phyloP scores from a whole-genome alignment of 176 grass and related monocot species.

The Hordeum vulgare region DNA sequence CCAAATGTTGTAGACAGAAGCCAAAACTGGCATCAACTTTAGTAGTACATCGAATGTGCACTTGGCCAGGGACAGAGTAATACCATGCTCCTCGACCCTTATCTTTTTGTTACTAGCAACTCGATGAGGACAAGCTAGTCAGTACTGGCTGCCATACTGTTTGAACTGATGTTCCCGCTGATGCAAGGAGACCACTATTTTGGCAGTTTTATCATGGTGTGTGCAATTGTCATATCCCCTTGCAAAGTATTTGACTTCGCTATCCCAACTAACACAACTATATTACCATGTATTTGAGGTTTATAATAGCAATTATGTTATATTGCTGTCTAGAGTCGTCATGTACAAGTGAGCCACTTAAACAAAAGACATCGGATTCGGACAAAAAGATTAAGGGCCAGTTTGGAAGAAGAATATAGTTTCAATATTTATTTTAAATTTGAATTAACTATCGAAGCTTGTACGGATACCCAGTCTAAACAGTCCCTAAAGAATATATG shows the following conservation, averaged over 20 bases:
- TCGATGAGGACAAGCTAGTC: constrained; percentile 27
- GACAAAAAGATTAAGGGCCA: not conserved
- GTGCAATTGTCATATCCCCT: not conserved
- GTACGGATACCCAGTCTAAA: not conserved
- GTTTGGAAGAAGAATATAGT: not conserved
- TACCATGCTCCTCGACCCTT: constrained; percentile 6
- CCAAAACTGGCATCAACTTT: not conserved
- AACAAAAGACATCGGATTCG: not conserved
- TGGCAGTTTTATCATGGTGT: constrained; percentile 5
- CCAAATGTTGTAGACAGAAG: not conserved
- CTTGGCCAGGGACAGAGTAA: not conserved
- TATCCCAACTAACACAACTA: not conserved
- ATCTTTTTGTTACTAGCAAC: constrained; percentile 15
- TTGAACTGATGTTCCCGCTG: constrained; percentile 21
- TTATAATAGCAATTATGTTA: not conserved
- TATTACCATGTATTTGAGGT: not conserved
- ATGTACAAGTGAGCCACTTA: not conserved
- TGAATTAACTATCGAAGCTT: too few relatives aligned
- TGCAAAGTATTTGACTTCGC: not conserved
- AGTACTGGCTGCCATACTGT: not conserved
- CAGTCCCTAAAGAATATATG: not conserved
- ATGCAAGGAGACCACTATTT: constrained; percentile 23
- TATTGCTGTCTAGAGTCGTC: not conserved
- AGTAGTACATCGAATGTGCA: constrained; percentile 1
- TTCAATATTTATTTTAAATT: not conserved